Base-by-base conservation (phyloP, 371 early-diverging fungal species). In the Rhizopus microsporus region DNA sequence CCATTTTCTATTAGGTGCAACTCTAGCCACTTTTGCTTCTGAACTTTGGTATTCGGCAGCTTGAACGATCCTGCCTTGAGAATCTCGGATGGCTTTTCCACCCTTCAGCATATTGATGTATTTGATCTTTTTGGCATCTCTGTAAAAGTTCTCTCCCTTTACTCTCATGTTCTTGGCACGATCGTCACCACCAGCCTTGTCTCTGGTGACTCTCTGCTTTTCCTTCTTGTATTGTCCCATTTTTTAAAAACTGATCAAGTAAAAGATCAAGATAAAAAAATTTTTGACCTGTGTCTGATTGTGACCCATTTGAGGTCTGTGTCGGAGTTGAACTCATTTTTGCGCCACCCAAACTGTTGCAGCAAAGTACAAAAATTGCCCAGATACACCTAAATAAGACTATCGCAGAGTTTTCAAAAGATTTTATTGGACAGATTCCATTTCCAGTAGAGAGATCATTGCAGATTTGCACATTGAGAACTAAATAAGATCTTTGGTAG, bases 1-100 rank as follows among this genome's bases (percentile, higher is more conserved):
- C 99, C 99, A 99, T 66, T 92, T 88, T 74, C 99, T 84, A 73
- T 96, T 90, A 55, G 99, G 95, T 55, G 93, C 91, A 16, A 99
- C 91, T 60, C 96, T 85, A 17, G 91, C 91, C 7, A 90, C 88
- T 31, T 86, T 78, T 9, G 89, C 89, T 53, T 87, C 83, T 34
- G 80, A 85, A 63, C 84, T 85, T 84, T 99, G 99, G 75, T 91
- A 99, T 31, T 80, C 84, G 12, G 99, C 99, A 5, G 88, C 93
- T 76, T 97, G 94, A 74, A 98, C 84, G 61, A 99, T 91, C 54
- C 93, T 88, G 57, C 99, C 99, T 59, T 88, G 80, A 51, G 87
- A 65, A 79, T 99, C 84, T 56, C 96, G 85, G 47, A 81, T 85
- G 42, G 99, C 88, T 66, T 83, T 88, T 37, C 99, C 97, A 51